Conservation (phyloP, 495 filamentous ascomycete genomes). For the Neohortaea acidophila region DNA sequence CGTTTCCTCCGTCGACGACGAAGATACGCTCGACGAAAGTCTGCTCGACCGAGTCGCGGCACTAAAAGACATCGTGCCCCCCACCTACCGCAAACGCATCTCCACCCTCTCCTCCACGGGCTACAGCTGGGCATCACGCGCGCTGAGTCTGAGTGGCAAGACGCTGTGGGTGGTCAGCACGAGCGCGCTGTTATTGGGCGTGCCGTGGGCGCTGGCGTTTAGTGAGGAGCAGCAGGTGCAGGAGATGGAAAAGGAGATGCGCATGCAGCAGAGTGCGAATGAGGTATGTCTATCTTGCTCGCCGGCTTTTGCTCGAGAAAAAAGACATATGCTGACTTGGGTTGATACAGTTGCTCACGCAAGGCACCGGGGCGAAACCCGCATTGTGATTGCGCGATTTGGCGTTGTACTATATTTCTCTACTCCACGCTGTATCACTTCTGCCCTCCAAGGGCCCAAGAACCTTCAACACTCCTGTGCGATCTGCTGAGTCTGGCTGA, state of each 20-base stretch:
- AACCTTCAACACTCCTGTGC: no score
- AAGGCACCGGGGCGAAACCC: slow-evolving; percentile 1
- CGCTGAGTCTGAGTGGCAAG: slow-evolving; percentile 58
- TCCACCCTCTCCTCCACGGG: slow-evolving; percentile 40
- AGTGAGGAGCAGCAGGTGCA: slow-evolving; percentile 88
- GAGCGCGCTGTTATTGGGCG: slow-evolving; percentile 71
- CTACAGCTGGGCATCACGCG: slow-evolving; percentile 43
- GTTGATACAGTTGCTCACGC: slow-evolving; percentile 4
- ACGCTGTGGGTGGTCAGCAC: slow-evolving; percentile 77
- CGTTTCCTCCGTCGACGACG: slow-evolving; percentile 35
- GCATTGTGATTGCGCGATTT: neutral
- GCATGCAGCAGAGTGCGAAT: slow-evolving; percentile 68
- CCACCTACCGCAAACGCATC: slow-evolving; percentile 59
- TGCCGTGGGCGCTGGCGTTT: slow-evolving; percentile 84
- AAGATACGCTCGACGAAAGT: slow-evolving; percentile 38
- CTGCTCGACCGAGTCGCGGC: slow-evolving; percentile 69
- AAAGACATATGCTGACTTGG: neutral
- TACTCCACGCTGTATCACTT: no score
- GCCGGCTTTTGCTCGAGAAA: neutral
- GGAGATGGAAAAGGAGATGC: slow-evolving; percentile 94
- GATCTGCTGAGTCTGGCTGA: no score
- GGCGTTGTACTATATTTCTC: neutral
- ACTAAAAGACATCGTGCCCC: slow-evolving; percentile 82
- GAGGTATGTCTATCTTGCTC: slow-evolving; percentile 35
- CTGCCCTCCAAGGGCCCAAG: no score